These are phyloP conservation scores for Viola odorata DNA, from an alignment of 345 rosid genomes.

Conservation along the genomic window DNA sequence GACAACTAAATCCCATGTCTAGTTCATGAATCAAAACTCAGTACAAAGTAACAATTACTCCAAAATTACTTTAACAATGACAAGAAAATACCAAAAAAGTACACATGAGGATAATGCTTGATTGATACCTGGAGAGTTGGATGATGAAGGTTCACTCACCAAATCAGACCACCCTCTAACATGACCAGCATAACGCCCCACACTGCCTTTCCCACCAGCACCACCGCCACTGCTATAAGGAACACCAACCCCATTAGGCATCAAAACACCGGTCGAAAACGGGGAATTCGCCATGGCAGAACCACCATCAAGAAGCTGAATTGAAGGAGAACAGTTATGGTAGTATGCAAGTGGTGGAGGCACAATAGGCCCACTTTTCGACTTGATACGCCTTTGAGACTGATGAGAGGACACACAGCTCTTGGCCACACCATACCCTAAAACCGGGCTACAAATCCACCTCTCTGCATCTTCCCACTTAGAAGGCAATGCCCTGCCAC, in stretches of 20 bases:
- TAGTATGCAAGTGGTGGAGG: conserved; percentile 50
- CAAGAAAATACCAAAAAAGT: background rate
- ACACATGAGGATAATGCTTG: background rate
- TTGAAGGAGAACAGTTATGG: conserved; percentile 42
- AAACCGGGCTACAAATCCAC: conserved; percentile 87
- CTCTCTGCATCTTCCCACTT: conserved; percentile 98
- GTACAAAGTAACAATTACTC: too few species aligned
- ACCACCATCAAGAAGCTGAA: conserved; percentile 40
- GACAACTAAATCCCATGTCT: too few species aligned
- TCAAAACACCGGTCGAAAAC: conserved; percentile 68
- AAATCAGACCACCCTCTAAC: conserved; percentile 47
- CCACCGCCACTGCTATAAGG: conserved; percentile 32
- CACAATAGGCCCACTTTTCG: conserved; percentile 79
- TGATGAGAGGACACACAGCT: conserved; percentile 19
- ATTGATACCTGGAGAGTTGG: conserved; percentile 49
- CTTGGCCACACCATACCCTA: conserved; percentile 35
- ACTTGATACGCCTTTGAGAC: conserved; percentile 59
- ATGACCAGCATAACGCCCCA: conserved; percentile 29
- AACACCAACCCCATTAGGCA: conserved; percentile 50
- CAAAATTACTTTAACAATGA: too few species aligned
- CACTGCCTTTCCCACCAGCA: conserved; percentile 19
- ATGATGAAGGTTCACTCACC: conserved; percentile 48
- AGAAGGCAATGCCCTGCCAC: conserved; percentile 77
- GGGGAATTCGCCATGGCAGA: conserved; percentile 44
- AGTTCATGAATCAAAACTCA: too few species aligned